Percentiles rank a stretch among this genome's conserved stretches.
These are phyloP conservation scores for Miscanthus lutarioriparius DNA, from an alignment of 176 grass and related monocot genomes.

Conservation along the genomic window DNA sequence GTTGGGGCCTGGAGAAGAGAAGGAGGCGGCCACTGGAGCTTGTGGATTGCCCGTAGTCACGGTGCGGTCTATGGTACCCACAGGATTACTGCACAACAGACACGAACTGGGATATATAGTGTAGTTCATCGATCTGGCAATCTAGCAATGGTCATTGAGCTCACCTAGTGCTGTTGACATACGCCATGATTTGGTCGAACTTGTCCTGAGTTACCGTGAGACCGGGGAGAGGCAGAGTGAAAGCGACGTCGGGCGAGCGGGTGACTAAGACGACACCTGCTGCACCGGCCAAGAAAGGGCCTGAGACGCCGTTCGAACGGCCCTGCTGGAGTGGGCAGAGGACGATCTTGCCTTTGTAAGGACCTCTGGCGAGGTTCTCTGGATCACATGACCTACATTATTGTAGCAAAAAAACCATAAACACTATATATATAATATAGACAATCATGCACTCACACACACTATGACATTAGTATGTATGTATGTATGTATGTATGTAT, in stretches of 20 bases:
- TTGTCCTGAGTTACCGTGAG: not conserved
- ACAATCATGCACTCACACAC: no score
- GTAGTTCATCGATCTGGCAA: not conserved
- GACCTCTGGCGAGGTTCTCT: not conserved
- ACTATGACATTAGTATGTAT: no score
- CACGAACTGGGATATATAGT: not conserved
- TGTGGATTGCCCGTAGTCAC: not conserved
- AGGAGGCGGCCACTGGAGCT: constrained; percentile 34
- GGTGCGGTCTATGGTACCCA: constrained; percentile 37
- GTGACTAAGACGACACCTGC: not conserved
- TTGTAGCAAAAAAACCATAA: not conserved
- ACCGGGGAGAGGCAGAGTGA: not conserved
- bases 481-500: no score
- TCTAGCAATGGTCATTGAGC: not conserved
- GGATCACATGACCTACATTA: constrained; percentile 19
- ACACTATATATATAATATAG: no score
- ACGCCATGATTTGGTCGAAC: constrained; percentile 12
- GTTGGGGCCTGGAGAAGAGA: constrained; percentile 61
- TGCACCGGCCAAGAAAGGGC: not conserved
- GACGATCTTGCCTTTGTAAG: constrained; percentile 30
- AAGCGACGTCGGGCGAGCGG: not conserved
- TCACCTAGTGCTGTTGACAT: constrained; percentile 28
- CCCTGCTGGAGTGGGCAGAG: not conserved
- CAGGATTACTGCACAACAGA: constrained; percentile 22
- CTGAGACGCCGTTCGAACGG: not conserved